Evolutionary conservation across 805 yeast genomes (phyloP).

Genomic region (Ascoidea rubescens): DNA sequence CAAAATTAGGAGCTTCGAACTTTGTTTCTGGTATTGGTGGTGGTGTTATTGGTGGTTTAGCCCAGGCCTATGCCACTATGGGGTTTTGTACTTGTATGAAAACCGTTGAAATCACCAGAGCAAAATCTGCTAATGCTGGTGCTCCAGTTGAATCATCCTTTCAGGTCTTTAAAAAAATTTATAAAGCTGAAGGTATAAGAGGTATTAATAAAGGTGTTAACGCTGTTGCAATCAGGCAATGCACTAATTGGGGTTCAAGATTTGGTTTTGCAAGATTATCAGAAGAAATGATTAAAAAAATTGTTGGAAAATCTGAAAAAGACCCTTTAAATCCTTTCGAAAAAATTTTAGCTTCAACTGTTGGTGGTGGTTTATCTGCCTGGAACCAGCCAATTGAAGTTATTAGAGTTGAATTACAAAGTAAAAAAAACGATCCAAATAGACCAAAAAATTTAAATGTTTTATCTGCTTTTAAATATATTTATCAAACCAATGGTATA

Average conservation of each 20-base stretch:
- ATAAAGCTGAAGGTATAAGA: conserved; percentile 71
- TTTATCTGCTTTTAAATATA: conserved; percentile 61
- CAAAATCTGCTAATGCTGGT: conserved; percentile 63
- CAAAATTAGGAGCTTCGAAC: conserved; percentile 46
- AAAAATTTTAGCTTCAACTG: conserved; percentile 69
- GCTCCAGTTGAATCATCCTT: conserved; percentile 61
- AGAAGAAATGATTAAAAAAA: conserved; percentile 63
- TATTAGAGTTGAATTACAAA: conserved; percentile 95
- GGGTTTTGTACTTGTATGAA: conserved; percentile 99
- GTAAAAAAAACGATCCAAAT: conserved; percentile 85
- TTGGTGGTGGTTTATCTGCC: conserved; percentile 96
- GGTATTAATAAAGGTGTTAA: conserved; percentile 97
- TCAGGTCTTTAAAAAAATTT: conserved; percentile 78
- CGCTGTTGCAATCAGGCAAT: conserved; percentile 97
- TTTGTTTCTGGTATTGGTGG: conserved; percentile 88
- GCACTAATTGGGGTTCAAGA: conserved; percentile 98
- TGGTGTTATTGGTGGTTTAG: conserved; percentile 92
- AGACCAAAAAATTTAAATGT: conserved; percentile 89
- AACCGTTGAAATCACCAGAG: conserved; percentile 92
- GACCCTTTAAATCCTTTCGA: conserved; percentile 60
- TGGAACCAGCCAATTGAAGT: conserved; percentile 99
- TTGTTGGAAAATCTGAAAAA: conserved; percentile 45
- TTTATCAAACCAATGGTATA: conserved; percentile 70
- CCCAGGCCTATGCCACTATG: conserved; percentile 92
- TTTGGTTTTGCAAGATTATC: conserved; percentile 88